Conservation (phyloP, 306 rosid species). For the Ziziphus jujuba region DNA sequence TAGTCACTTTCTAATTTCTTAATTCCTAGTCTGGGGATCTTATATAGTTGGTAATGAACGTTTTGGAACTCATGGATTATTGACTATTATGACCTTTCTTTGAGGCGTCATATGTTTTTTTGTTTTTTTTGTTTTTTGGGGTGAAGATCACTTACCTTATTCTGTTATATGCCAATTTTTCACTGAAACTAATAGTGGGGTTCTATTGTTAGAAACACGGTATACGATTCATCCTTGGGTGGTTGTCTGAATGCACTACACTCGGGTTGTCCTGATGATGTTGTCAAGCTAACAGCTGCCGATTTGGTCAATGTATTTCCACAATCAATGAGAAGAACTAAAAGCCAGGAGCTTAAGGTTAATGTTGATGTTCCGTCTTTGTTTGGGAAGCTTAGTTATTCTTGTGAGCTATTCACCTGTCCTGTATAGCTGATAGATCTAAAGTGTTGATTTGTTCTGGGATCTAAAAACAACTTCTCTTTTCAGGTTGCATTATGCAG, state of each 20-base stretch:
- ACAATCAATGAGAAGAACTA: slow-evolving; percentile 62
- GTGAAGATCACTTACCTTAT: neutral
- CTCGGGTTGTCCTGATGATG: slow-evolving; percentile 65
- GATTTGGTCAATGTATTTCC: slow-evolving; percentile 62
- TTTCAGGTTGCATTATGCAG: slow-evolving; percentile 78
- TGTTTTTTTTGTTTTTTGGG: too few species aligned
- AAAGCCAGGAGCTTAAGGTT: slow-evolving; percentile 94
- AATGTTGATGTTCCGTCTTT: slow-evolving; percentile 21
- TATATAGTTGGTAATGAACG: neutral
- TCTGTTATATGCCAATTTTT: slow-evolving; percentile 3
- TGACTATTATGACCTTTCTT: neutral
- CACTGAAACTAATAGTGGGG: slow-evolving; percentile 25
- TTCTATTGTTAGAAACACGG: slow-evolving; percentile 57
- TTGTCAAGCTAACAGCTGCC: slow-evolving; percentile 78
- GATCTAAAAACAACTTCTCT: slow-evolving; percentile 22
- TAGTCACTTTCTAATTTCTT: neutral
- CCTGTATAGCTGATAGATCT: slow-evolving; percentile 28
- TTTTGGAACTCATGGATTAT: neutral
- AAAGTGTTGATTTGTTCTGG: slow-evolving; percentile 29
- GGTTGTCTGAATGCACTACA: slow-evolving; percentile 71
- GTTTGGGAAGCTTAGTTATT: slow-evolving; percentile 29
- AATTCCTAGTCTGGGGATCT: neutral
- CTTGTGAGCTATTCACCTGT: slow-evolving; percentile 16
- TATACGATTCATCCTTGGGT: slow-evolving; percentile 79
- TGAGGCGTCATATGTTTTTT: neutral